Evolutionary conservation across 2,329 filamentous ascomycete genomes (phyloP), one percentile per base, ranked within the genome.

Genomic region (Cadophora sp.): DNA sequence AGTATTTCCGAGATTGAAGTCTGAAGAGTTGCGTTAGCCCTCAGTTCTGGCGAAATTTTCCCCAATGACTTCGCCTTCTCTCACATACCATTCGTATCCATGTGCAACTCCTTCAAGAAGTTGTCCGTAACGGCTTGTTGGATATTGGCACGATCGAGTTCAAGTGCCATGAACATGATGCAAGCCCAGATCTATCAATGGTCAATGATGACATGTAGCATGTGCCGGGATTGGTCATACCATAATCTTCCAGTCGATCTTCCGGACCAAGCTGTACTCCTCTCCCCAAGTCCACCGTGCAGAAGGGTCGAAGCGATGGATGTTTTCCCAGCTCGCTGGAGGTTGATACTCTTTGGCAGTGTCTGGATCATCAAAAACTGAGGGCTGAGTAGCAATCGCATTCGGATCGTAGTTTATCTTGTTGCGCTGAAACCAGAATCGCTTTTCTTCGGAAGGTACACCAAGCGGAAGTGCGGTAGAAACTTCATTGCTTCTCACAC

Each of bases 81-180:
- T 36, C 71, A 18, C 64, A n/a, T 70, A 82, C 81, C 81, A 70
- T 86, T 79, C 0, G 70, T 80, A 78, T 60, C 80, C 83, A 83
- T 67, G 2, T 77, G 70, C 4, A 83, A 74, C 45, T 87, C 89
- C 69, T 77, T 79, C 5, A 91, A 78, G 78, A 90, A 83, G 66
- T 73, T 73, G 27, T 74, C 87, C 0, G 85, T 86, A 14, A 87
- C 78, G 8, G 87, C 88, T 74, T 88, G 87, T 3, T 71, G 68
- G 14, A 90, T 80, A 72, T 90, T 90, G 36, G 83, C 83, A 27
- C 88, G 81, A 76, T 90, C 87, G 27, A 89, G 79, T 70, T 90
- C 85, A 6, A 90, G 80, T 1, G 84, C 84, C 70, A 89, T 87
- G 74, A 89, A 89, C 76, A 88, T 88, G 43, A 88, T 69, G 66